phyloP scores from a whole-genome alignment of 768 basidiomycete species.

The Trametes cinnabarina region DNA sequence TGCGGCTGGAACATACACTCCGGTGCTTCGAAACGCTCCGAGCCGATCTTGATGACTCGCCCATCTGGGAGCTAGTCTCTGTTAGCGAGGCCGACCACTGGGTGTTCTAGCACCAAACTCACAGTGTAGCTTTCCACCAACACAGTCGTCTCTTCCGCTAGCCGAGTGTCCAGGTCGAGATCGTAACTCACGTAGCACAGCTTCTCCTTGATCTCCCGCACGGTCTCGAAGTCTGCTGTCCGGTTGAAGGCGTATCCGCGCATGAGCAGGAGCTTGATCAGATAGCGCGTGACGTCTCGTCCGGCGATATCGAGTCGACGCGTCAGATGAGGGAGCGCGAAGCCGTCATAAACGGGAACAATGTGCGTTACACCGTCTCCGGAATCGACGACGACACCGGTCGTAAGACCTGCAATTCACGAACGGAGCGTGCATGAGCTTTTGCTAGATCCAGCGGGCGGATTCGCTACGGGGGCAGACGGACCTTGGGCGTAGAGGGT shows the following conservation, averaged over 20 bases:
- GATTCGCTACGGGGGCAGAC: constrained; percentile 27
- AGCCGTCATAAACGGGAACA: constrained; percentile 97
- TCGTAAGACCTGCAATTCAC: constrained; percentile 76
- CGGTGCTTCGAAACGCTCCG: constrained; percentile 97
- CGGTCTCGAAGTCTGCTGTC: constrained; percentile 99
- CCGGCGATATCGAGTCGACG: constrained; percentile 96
- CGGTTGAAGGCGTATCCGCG: constrained; percentile 99
- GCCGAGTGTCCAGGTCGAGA: constrained; percentile 88
- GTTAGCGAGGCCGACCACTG: not conserved
- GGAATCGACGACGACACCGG: constrained; percentile 98
- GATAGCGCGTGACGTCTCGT: constrained; percentile 95
- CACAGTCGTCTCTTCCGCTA: constrained; percentile 94
- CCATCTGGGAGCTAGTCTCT: constrained; percentile 82
- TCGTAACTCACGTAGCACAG: constrained; percentile 97
- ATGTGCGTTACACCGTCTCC: constrained; percentile 99
- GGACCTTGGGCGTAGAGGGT: constrained; percentile 97
- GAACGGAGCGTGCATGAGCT: not conserved
- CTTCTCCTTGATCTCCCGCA: constrained; percentile 98
- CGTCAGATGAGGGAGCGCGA: constrained; percentile 91
- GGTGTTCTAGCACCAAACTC: constrained; percentile 22
- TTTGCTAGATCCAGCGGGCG: no score
- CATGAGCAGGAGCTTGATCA: constrained; percentile 99
- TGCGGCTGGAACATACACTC: constrained; percentile 99
- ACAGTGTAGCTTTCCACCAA: constrained; percentile 97
- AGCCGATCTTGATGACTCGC: constrained; percentile 94